Evolutionary conservation across 352 stramenopile genomes (phyloP), one percentile per base, ranked within the genome.

Genomic region (Globisporangium ultimum): DNA sequence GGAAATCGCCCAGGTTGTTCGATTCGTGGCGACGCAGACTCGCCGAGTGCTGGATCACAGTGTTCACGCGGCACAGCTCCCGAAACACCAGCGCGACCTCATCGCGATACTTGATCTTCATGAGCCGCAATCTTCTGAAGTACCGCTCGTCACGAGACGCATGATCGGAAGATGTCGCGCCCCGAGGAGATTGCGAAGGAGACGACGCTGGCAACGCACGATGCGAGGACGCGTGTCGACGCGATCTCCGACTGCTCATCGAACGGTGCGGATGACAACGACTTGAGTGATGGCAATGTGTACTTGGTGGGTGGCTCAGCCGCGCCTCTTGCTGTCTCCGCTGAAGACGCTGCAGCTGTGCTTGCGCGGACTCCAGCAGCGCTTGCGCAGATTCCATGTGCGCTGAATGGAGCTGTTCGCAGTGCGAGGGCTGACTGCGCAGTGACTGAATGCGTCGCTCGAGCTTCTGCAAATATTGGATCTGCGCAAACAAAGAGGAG

Each of bases 71-170:
- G 45, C 81, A 91, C 28, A 93, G 71, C 56, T 93, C 84, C 11
- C 80, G 80, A 55, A 85, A 91, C 40, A 93, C 84, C 53, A 93
- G 60, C 28, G 83, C 82, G 17, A 93, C 78, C 67, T 91, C 80
- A 58, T 93, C 81, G 13, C 84, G 83, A 59, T 93, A 93, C 60
- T 82, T 70, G 13, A 45, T 74, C 48, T 88, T 86, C 80, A 93
- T 91, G 18, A 76, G 65, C 15, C 70, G 70, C 17, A 93, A 71
- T 38, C 84, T 84, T 12, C 71, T 64, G 53, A 89, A 89, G 59
- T 93, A 93, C 57, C 73, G 67, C 51, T 82, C 71, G 32, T 91
- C 78, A 7, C 74, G 74, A 20, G 58, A 55, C 13, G 46, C 20
- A 21, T 18, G 20, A 32, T 50, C 28, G 10, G 38, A 11, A 14